Evolutionary conservation across 768 basidiomycete genomes (phyloP), one percentile per base, ranked within the genome.

Genomic region (Tricholoma flavovirens): DNA sequence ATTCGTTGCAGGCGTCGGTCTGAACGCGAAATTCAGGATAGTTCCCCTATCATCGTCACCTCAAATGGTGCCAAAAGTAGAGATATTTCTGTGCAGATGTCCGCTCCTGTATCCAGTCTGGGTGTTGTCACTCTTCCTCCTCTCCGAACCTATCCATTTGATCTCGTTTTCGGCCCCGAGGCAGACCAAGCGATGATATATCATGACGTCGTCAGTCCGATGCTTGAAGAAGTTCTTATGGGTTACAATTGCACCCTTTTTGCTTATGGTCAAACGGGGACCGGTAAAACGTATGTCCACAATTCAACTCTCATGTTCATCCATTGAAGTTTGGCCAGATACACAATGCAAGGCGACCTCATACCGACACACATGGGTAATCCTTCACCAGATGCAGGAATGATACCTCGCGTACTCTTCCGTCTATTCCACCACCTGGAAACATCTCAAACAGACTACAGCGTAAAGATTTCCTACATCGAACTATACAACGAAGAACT

Each of bases 401-500:
- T 99, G 84, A 90, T 98, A 60, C 97, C 97, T 8, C 87, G 97
- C 35, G 90, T 85, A 4, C 80, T 99, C 4, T 93, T 96, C 68
- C 87, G 88, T 21, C 82, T 98, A 2, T 99, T 98, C 67, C 83
- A 90, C 56, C 82, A 90, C 54, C 84, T 99, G 8, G 93, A 96
- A 63, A 78, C 82, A 8, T 81, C 82, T 0, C 79, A 78, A 19
- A 67, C 83, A 15, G 97, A 99, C 64, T 98, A 86, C 67, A 88
- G 90, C 64, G 94, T 99, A 67, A 93, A 91, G 66, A 82, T 96
- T 53, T 96, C 94, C 0, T 98, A 86, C 69, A 78, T 99, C 53
- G 97, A 99, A 68, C 78, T 99, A 19, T 99, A 98, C 72, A 99
- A 99, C 67, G 97, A 99, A 74, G 97, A 98, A 67, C 82, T 99